phyloP scores from a whole-genome alignment of 805 yeast species.

The Isabelozyma pseudorhagii region DNA sequence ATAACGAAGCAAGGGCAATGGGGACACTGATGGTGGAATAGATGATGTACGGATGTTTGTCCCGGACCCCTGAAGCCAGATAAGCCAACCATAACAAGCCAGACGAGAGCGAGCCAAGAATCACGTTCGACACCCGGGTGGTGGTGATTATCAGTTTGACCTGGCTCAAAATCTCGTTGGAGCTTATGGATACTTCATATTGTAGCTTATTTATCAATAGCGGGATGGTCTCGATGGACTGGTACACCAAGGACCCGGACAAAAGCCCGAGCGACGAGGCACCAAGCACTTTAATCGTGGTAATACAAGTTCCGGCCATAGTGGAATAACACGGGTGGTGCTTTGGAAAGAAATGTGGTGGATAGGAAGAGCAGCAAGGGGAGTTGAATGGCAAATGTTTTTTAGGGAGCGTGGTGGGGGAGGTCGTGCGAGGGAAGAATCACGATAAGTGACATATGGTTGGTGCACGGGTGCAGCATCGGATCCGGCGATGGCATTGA shows the following conservation, averaged over 20 bases:
- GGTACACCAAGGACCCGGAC: conserved; percentile 48
- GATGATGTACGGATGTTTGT: conserved; percentile 70
- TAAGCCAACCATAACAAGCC: conserved; percentile 55
- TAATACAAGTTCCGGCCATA: conserved; percentile 32
- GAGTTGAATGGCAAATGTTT: background rate
- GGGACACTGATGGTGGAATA: conserved; percentile 61
- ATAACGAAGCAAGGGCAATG: conserved; percentile 26
- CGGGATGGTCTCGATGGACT: conserved; percentile 31
- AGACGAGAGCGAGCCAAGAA: conserved; percentile 48
- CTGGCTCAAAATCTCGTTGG: conserved; percentile 11
- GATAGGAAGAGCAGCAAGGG: background rate
- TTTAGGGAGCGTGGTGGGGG: background rate
- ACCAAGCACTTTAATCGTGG: conserved; percentile 58
- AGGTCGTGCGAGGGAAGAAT: background rate
- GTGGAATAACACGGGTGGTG: background rate
- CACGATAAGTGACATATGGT: background rate
- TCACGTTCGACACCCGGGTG: conserved; percentile 18
- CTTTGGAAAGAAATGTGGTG: background rate
- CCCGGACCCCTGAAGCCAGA: conserved; percentile 49
- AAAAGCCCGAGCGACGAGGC: conserved; percentile 66
- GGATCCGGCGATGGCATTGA: too few species aligned
- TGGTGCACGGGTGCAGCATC: background rate
- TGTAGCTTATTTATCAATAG: conserved; percentile 24
- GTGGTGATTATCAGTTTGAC: conserved; percentile 18
- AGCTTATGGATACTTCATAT: conserved; percentile 12